These are phyloP conservation scores for Theileria sp. DNA, from an alignment of 169 alveolate genomes.

Conservation along the genomic window DNA sequence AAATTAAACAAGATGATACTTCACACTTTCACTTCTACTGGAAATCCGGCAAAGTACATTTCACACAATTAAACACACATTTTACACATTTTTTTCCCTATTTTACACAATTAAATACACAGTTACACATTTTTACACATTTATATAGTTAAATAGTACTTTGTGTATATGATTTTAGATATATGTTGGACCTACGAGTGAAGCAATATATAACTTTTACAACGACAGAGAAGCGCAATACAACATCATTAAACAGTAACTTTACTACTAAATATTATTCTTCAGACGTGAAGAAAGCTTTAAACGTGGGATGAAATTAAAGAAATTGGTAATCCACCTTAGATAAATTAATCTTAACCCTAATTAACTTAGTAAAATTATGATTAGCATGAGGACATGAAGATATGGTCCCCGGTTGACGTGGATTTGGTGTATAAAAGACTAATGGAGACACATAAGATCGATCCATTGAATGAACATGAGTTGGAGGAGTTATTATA, in stretches of 20 bases:
- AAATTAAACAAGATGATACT: conserved; percentile 66
- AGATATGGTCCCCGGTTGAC: conserved; percentile 55
- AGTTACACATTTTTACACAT: not conserved
- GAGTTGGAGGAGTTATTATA: conserved; percentile 30
- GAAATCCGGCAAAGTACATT: conserved; percentile 62
- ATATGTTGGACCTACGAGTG: conserved; percentile 72
- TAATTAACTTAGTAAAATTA: not conserved
- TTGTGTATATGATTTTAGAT: conserved; percentile 19
- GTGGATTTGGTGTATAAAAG: conserved; percentile 57
- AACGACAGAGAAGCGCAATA: conserved; percentile 64
- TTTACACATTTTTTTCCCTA: not conserved
- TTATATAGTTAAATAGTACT: not conserved
- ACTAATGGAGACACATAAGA: conserved; percentile 34
- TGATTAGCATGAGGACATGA: conserved; percentile 18
- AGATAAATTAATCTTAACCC: not conserved
- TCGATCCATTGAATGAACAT: conserved; percentile 24
- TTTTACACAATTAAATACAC: not conserved
- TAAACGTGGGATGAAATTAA: not conserved
- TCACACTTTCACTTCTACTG: conserved; percentile 73
- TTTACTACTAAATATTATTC: not conserved
- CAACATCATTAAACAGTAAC: conserved; percentile 41
- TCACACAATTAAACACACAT: not conserved
- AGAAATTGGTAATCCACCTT: not conserved
- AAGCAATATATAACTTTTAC: conserved; percentile 67
- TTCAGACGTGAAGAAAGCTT: conserved; percentile 14